Evolutionary conservation across 2,329 filamentous ascomycete species (phyloP).

Genomic region (Alternaria burnsii): DNA sequence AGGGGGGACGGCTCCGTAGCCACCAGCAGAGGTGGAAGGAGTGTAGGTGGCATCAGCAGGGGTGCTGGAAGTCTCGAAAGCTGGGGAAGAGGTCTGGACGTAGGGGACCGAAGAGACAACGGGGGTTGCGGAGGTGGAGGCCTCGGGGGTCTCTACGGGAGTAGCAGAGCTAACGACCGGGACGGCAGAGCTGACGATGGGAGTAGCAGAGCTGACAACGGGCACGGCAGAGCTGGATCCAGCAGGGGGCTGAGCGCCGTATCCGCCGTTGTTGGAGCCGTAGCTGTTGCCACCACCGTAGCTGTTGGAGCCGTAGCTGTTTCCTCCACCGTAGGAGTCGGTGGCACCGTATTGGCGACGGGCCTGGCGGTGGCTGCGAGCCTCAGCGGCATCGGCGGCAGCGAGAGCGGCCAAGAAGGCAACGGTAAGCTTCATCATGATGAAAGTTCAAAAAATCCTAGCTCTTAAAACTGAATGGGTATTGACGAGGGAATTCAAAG

Average conservation of each 20-base stretch:
- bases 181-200: conserved; percentile 11
- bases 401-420: conserved; percentile 45
- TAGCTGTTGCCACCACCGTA: conserved; percentile 4
- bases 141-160: conserved; percentile 8
- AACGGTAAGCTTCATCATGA: conserved; percentile 45
- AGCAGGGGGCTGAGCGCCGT: conserved; percentile 8
- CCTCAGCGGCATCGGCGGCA: conserved; percentile 41
- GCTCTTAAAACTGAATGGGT: conserved; percentile 35
- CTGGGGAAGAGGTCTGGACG: conserved; percentile 10
- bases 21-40: conserved; percentile 17
- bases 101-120: background rate
- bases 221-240: conserved; percentile 8
- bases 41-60: conserved; percentile 17
- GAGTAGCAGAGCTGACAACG: conserved; percentile 12
- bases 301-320: background rate
- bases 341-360: conserved; percentile 36
- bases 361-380: conserved; percentile 39
- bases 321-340: conserved; percentile 4
- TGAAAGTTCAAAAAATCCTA: conserved; percentile 28
- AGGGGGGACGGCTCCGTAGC: background rate
- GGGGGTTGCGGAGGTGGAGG: conserved; percentile 1
- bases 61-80: conserved; percentile 17
- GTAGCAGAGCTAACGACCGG: conserved; percentile 7
- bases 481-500: conserved; percentile 28
- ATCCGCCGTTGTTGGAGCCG: conserved; percentile 6